Conservation (phyloP, 1,284 basidiomycete species). For the Puccinia triticina region DNA sequence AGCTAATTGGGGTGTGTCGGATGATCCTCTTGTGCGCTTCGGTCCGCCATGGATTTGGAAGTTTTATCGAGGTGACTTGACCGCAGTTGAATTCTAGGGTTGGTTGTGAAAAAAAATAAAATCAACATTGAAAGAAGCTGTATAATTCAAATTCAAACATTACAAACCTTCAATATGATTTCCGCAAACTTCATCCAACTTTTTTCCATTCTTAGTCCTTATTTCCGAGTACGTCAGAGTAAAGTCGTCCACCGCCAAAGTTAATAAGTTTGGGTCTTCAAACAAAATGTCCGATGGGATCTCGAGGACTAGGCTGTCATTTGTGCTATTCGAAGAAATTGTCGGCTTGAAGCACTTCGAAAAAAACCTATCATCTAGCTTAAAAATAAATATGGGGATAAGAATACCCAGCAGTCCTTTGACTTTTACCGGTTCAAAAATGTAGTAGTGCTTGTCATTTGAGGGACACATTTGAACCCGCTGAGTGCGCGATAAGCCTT, state of each 20-base stretch:
- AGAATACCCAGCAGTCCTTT: neutral
- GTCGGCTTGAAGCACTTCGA: neutral
- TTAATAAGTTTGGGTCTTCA: neutral
- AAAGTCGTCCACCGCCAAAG: neutral
- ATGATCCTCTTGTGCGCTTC: neutral
- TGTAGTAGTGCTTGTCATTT: constrained; percentile 5
- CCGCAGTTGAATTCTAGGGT: neutral
- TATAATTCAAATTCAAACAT: neutral
- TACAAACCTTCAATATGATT: neutral
- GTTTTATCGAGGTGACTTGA: neutral
- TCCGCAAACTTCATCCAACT: neutral
- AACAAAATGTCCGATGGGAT: neutral
- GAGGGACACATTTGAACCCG: neutral
- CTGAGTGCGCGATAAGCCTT: neutral
- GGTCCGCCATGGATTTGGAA: constrained; percentile 8
- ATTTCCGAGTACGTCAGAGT: constrained; percentile 2
- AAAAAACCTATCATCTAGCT: neutral
- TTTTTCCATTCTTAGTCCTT: neutral
- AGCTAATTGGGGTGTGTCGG: too few species aligned
- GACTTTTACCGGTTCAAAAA: constrained; percentile 12
- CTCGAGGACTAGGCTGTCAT: neutral
- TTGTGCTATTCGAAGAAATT: neutral
- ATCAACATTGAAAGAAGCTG: neutral
- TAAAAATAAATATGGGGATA: neutral
- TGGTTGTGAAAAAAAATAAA: neutral